Conservation (phyloP, 2,329 filamentous ascomycete genomes). For the Periconia sp. region DNA sequence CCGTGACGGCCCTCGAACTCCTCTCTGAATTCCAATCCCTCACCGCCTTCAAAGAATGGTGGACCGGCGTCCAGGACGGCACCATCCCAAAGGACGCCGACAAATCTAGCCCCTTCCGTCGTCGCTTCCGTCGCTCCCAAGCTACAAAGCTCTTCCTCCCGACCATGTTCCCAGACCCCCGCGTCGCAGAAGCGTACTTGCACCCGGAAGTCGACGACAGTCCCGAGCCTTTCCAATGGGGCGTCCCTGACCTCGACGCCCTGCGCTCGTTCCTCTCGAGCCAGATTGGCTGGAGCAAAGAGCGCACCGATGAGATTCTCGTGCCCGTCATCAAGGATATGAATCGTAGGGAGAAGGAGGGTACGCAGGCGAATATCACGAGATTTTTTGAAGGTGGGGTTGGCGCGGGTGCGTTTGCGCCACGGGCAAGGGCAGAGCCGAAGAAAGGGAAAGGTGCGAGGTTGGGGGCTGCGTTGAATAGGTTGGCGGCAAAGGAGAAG, state of each 20-base stretch:
- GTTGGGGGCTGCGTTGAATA: constrained; percentile 35
- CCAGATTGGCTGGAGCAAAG: constrained; percentile 89
- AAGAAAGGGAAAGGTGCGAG: constrained; percentile 38
- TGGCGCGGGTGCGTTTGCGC: constrained; percentile 71
- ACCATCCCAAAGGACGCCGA: constrained; percentile 63
- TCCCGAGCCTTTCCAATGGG: constrained; percentile 86
- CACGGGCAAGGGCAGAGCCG: constrained; percentile 60
- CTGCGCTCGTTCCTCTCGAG: constrained; percentile 82
- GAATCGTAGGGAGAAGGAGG: constrained; percentile 84
- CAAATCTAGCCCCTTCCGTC: constrained; percentile 66
- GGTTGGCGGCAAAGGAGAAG: constrained; percentile 31
- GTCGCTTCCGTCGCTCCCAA: constrained; percentile 81
- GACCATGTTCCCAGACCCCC: constrained; percentile 72
- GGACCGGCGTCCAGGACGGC: constrained; percentile 71
- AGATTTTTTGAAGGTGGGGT: constrained; percentile 79
- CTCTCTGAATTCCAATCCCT: constrained; percentile 84
- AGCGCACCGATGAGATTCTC: constrained; percentile 91
- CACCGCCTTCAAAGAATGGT: constrained; percentile 83
- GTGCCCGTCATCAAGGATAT: constrained; percentile 95
- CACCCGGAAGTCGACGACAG: constrained; percentile 81
- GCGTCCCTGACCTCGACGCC: constrained; percentile 87
- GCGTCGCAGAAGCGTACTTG: constrained; percentile 82
- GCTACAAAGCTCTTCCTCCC: constrained; percentile 85
- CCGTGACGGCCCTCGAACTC: constrained; percentile 92
- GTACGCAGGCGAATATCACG: constrained; percentile 97